Evolutionary conservation across 164 flowering plant species (phyloP).

Genomic region (Aristolochia californica): DNA sequence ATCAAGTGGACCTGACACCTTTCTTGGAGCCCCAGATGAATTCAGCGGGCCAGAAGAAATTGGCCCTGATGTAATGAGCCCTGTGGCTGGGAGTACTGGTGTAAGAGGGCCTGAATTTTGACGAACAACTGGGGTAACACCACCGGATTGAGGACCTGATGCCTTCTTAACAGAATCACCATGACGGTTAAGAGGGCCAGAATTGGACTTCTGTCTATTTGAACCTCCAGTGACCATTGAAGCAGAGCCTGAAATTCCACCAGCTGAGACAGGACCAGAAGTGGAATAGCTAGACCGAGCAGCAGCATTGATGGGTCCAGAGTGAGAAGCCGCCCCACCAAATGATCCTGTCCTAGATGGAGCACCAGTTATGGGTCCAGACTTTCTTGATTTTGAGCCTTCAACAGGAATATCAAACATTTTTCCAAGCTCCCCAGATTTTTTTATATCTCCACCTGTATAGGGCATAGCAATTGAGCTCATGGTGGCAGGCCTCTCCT

Average conservation of each 20-base stretch:
- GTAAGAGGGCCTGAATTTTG: slow-evolving; percentile 86
- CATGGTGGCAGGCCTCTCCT: slow-evolving; percentile 83
- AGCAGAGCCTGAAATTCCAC: slow-evolving; percentile 39
- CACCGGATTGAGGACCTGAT: slow-evolving; percentile 90
- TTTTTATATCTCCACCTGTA: slow-evolving; percentile 97
- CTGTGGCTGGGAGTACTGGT: slow-evolving; percentile 80
- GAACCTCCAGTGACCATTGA: slow-evolving; percentile 35
- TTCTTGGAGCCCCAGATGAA: slow-evolving; percentile 82
- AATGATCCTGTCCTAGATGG: slow-evolving; percentile 86
- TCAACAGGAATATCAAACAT: slow-evolving; percentile 91
- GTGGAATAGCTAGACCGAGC: slow-evolving; percentile 42
- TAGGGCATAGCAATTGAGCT: slow-evolving; percentile 87
- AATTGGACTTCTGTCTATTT: slow-evolving; percentile 60
- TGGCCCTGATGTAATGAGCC: slow-evolving; percentile 92
- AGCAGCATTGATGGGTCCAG: slow-evolving; percentile 66
- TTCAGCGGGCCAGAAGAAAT: slow-evolving; percentile 82
- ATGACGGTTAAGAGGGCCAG: slow-evolving; percentile 85
- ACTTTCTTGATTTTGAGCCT: slow-evolving; percentile 81
- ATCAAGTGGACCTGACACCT: slow-evolving; percentile 75
- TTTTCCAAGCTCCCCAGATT: slow-evolving; percentile 94
- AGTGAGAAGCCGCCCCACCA: slow-evolving; percentile 77
- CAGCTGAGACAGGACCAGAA: slow-evolving; percentile 47
- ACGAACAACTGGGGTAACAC: slow-evolving; percentile 49
- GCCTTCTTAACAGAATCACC: slow-evolving; percentile 80
- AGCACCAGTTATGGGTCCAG: slow-evolving; percentile 72